These are phyloP conservation scores for Fonsecaea erecta DNA, from an alignment of 2,329 filamentous ascomycete species.

Conservation along the genomic window DNA sequence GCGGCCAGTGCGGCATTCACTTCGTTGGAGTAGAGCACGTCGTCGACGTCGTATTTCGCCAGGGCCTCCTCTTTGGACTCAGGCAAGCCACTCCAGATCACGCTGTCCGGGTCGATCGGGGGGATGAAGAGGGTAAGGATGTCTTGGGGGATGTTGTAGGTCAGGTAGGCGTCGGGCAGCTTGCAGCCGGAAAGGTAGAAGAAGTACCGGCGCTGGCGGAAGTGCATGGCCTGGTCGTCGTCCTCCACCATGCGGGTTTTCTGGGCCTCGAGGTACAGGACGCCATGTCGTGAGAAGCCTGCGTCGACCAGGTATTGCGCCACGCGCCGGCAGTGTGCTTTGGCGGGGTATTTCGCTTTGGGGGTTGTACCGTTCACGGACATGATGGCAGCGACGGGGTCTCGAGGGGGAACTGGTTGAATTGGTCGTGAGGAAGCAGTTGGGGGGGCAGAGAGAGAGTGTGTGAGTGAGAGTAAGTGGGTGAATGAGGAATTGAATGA, in stretches of 20 bases:
- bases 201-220: slow-evolving; percentile 88
- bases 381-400: slow-evolving; percentile 18
- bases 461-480: background rate
- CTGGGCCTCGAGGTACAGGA: slow-evolving; percentile 87
- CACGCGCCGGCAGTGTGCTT: slow-evolving; percentile 83
- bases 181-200: slow-evolving; percentile 91
- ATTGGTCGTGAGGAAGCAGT: background rate
- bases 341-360: slow-evolving; percentile 74
- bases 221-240: slow-evolving; percentile 80
- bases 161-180: slow-evolving; percentile 77
- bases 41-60: slow-evolving; percentile 78
- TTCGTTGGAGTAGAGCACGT: slow-evolving; percentile 72
- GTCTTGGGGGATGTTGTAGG: slow-evolving; percentile 76
- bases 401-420: background rate
- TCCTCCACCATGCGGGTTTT: slow-evolving; percentile 83
- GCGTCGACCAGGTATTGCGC: slow-evolving; percentile 71
- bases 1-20: slow-evolving; percentile 73
- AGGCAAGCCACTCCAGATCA: slow-evolving; percentile 92
- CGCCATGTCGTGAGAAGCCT: slow-evolving; percentile 68
- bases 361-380: slow-evolving; percentile 41
- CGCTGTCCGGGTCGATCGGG: slow-evolving; percentile 79
- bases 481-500: background rate
- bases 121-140: slow-evolving; percentile 89
- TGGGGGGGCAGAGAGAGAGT: background rate
- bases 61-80: slow-evolving; percentile 76